A percentile compares a stretch with the other conserved stretches of the same genome.
Conservation (phyloP, 2,329 filamentous ascomycete genomes). For the Colletotrichum sojae region DNA sequence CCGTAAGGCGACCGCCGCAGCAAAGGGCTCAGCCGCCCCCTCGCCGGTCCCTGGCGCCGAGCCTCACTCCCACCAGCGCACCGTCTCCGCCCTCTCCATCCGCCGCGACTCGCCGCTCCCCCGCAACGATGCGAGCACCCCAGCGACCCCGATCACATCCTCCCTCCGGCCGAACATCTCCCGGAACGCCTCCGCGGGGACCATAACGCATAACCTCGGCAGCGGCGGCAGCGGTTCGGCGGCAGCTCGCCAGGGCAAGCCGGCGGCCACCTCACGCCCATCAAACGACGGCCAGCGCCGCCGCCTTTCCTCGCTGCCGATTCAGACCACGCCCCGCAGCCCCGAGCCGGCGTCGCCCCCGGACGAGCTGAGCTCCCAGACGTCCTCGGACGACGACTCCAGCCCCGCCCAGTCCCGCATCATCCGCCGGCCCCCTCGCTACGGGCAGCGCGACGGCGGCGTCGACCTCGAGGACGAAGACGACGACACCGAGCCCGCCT, state of each 20-base stretch:
- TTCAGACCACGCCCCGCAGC: constrained; percentile 47
- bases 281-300: constrained; percentile 52
- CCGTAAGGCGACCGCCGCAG: constrained; percentile 77
- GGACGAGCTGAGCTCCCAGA: constrained; percentile 54
- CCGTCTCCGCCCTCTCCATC: constrained; percentile 69
- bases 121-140: constrained; percentile 60
- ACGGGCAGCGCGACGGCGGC: constrained; percentile 49
- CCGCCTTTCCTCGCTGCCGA: constrained; percentile 62
- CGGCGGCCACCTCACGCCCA: constrained; percentile 41
- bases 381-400: constrained; percentile 64
- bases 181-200: constrained; percentile 64
- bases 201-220: constrained; percentile 48
- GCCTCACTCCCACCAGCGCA: constrained; percentile 55
- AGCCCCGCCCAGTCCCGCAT: constrained; percentile 71
- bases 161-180: constrained; percentile 62
- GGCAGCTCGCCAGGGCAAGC: constrained; percentile 47
- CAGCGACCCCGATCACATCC: constrained; percentile 60
- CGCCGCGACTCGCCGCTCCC: constrained; percentile 70
- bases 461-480: constrained; percentile 54
- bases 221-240: constrained; percentile 44
- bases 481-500: constrained; percentile 69
- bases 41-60: constrained; percentile 70
- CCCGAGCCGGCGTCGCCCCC: constrained; percentile 50
- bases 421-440: constrained; percentile 71
- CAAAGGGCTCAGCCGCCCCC: constrained; percentile 68